phyloP scores from a whole-genome alignment of 23 red algal genomes.

The Cyanidioschyzon merolae region DNA sequence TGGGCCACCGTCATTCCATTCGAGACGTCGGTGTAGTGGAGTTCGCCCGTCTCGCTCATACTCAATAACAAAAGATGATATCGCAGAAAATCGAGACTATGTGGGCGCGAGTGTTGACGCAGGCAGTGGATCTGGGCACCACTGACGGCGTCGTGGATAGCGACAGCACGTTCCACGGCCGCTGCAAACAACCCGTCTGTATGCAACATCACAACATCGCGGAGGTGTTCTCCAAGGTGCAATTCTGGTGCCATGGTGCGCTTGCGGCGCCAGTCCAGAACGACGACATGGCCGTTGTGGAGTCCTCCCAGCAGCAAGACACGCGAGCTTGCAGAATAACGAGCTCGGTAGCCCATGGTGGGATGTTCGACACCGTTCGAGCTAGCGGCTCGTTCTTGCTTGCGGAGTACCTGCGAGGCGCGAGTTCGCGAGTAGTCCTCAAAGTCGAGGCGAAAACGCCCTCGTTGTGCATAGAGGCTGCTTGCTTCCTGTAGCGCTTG shows the following conservation, averaged over 20 bases:
- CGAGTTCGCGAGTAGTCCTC: neutral
- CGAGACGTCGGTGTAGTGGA: conserved; percentile 64
- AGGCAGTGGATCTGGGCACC: conserved; percentile 74
- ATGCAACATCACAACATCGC: conserved; percentile 61
- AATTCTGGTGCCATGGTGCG: conserved; percentile 39
- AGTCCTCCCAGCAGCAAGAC: conserved; percentile 47
- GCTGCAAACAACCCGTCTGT: conserved; percentile 62
- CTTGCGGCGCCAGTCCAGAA: conserved; percentile 44
- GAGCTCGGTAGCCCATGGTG: conserved; percentile 3
- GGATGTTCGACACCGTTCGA: neutral
- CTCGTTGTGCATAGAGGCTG: neutral
- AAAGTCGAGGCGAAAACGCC: conserved; percentile 5
- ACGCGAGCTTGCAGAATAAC: conserved; percentile 56
- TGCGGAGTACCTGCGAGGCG: neutral
- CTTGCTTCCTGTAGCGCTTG: neutral
- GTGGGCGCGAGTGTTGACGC: conserved; percentile 53
- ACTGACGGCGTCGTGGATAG: conserved; percentile 58
- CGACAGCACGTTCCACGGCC: conserved; percentile 50
- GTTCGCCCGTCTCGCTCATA: conserved; percentile 20
- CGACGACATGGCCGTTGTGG: conserved; percentile 54
- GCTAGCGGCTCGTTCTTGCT: neutral
- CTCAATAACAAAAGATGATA: conserved; percentile 81
- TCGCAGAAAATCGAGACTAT: conserved; percentile 57
- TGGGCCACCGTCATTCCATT: conserved; percentile 46
- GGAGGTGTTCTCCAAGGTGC: conserved; percentile 60